phyloP scores from a whole-genome alignment of 2,329 filamentous ascomycete species.

The Teratosphaeria epicoccoides region DNA sequence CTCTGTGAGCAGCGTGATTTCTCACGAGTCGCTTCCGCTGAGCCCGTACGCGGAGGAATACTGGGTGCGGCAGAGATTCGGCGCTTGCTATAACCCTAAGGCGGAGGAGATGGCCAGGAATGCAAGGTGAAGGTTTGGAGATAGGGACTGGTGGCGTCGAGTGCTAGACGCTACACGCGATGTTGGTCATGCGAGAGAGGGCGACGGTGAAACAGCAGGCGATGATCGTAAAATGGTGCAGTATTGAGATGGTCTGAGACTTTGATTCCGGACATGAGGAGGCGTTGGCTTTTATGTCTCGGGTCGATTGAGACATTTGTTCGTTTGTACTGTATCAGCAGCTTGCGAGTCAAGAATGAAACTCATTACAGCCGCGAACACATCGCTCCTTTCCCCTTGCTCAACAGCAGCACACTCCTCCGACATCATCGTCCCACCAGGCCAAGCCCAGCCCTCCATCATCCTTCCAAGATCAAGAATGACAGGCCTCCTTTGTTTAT shows the following conservation, averaged over 20 bases:
- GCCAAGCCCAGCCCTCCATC: background rate
- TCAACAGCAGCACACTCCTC: background rate
- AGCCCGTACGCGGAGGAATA: background rate
- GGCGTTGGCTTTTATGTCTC: background rate
- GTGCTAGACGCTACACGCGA: too few relatives aligned
- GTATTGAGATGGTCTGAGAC: background rate
- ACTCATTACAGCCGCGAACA: too few relatives aligned
- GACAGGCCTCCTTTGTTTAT: background rate
- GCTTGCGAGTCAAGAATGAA: too few relatives aligned
- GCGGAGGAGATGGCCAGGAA: background rate
- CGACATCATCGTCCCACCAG: background rate
- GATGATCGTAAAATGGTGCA: too few relatives aligned
- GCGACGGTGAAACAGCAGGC: too few relatives aligned
- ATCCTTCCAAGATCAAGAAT: background rate
- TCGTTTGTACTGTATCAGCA: background rate
- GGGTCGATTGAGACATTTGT: background rate
- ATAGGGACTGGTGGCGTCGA: background rate
- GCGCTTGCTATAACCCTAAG: background rate
- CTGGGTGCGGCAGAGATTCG: background rate
- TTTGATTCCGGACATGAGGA: too few relatives aligned
- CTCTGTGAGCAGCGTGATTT: background rate
- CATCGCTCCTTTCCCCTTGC: background rate
- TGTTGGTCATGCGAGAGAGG: too few relatives aligned
- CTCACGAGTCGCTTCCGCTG: too few relatives aligned
- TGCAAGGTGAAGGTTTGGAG: background rate